Percentiles rank a stretch among this genome's conserved stretches.
Evolutionary conservation across 208 protist genomes (phyloP).

Genomic region (Leptomonas pyrrhocoris): DNA sequence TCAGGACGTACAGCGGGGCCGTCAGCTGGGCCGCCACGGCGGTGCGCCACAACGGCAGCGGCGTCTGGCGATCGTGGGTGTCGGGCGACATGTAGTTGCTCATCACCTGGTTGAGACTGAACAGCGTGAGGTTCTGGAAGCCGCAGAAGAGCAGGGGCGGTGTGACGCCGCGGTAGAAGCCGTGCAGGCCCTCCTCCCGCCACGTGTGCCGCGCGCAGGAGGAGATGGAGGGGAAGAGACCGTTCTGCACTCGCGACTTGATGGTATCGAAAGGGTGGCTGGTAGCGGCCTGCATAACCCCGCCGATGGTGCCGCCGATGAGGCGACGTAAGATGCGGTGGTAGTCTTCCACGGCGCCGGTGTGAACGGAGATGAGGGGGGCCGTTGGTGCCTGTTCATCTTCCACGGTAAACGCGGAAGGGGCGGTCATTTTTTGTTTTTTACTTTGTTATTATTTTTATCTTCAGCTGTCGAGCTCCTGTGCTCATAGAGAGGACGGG

Average conservation of each 20-base stretch:
- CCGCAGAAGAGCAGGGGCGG: constrained; percentile 58
- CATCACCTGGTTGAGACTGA: constrained; percentile 73
- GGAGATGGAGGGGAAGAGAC: constrained; percentile 53
- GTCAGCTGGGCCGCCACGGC: constrained; percentile 62
- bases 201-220: constrained; percentile 49
- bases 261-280: constrained; percentile 79
- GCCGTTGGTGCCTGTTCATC: background rate
- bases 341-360: constrained; percentile 21
- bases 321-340: constrained; percentile 53
- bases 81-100: constrained; percentile 48
- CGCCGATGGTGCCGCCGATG: constrained; percentile 59
- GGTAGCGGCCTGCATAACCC: constrained; percentile 63
- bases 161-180: constrained; percentile 71
- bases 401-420: background rate
- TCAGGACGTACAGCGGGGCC: constrained; percentile 62
- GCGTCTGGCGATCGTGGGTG: constrained; percentile 25
- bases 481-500: background rate
- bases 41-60: constrained; percentile 61
- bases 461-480: no score
- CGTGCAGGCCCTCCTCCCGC: constrained; percentile 51
- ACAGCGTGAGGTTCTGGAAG: constrained; percentile 74
- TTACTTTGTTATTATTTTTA: background rate
- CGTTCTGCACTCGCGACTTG: constrained; percentile 72
- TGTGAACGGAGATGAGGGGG: constrained; percentile 7
- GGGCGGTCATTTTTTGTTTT: background rate